These are phyloP conservation scores for Beta vulgaris DNA, from an alignment of 148 eudicot species.

Conservation along the genomic window DNA sequence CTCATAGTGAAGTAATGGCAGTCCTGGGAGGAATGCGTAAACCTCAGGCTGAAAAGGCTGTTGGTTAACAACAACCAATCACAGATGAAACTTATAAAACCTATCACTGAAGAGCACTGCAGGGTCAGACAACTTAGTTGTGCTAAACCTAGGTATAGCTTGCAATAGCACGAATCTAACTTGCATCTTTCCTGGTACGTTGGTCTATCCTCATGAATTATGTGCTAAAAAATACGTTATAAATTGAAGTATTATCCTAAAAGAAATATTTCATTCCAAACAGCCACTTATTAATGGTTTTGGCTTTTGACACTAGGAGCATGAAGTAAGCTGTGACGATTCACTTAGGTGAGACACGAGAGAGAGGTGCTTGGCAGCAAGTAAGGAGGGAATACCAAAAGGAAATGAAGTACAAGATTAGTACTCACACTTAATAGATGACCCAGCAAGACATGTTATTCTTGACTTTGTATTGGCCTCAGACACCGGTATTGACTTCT, in stretches of 20 bases:
- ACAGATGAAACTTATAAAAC: too few species aligned
- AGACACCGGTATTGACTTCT: constrained; percentile 56
- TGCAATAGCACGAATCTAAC: neutral
- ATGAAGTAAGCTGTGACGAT: neutral
- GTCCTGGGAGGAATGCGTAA: neutral
- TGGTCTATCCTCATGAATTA: neutral
- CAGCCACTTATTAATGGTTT: too few species aligned
- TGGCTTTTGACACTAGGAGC: neutral
- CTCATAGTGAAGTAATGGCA: too few species aligned
- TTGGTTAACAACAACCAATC: neutral
- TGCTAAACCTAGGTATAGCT: too few species aligned
- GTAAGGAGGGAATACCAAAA: neutral
- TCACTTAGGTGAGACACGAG: neutral
- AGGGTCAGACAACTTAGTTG: too few species aligned
- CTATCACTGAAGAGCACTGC: neutral
- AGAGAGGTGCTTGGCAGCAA: neutral
- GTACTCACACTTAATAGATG: constrained; percentile 75
- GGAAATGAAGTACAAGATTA: neutral
- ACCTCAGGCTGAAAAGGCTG: neutral
- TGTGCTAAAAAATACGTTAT: neutral
- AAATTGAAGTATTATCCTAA: neutral
- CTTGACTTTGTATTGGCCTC: constrained; percentile 79
- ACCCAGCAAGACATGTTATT: constrained; percentile 93
- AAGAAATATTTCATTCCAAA: neutral
- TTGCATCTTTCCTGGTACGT: neutral